Percentiles rank a stretch among this genome's conserved stretches.
Evolutionary conservation across 2,329 filamentous ascomycete genomes (phyloP).

Genomic region (Apiospora sp.): DNA sequence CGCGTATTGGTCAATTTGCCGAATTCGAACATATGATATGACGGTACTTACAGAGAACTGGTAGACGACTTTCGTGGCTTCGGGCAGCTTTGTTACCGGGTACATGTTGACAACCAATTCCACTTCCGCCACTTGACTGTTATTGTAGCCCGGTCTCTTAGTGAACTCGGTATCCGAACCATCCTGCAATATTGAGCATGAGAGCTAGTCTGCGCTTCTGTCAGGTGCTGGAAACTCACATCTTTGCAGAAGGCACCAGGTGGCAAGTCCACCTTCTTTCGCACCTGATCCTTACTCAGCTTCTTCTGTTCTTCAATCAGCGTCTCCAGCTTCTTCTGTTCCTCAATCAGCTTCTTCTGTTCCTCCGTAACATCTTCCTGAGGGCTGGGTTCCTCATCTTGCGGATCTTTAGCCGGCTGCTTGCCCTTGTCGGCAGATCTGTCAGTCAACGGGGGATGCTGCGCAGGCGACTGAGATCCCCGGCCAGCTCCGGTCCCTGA

Average conservation of each 20-base stretch:
- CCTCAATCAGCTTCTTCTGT: neutral
- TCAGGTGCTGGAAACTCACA: slow-evolving; percentile 37
- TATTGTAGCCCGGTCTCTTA: too few species aligned
- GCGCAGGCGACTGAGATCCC: neutral
- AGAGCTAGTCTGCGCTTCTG: too few species aligned
- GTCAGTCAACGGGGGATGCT: too few species aligned
- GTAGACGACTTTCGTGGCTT: neutral
- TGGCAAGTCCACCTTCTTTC: slow-evolving; percentile 58
- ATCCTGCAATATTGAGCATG: too few species aligned
- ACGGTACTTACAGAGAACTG: slow-evolving; percentile 31
- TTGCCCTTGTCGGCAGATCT: too few species aligned
- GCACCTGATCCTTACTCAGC: slow-evolving; percentile 39
- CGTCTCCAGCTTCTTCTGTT: slow-evolving; percentile 47
- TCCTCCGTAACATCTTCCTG: neutral
- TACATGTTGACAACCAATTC: too few species aligned
- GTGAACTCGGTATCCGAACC: too few species aligned
- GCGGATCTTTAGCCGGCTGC: too few species aligned
- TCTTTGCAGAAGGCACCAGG: slow-evolving; percentile 59
- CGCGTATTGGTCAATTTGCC: slow-evolving; percentile 66
- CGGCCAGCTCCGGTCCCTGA: neutral
- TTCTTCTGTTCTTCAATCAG: slow-evolving; percentile 39
- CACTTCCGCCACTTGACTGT: too few species aligned
- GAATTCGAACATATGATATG: slow-evolving; percentile 52
- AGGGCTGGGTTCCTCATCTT: neutral
- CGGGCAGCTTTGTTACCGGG: too few species aligned